A percentile compares a stretch with the other conserved stretches of the same genome.
Conservation (phyloP, 1,284 basidiomycete genomes). For the Pterulicium gracile region DNA sequence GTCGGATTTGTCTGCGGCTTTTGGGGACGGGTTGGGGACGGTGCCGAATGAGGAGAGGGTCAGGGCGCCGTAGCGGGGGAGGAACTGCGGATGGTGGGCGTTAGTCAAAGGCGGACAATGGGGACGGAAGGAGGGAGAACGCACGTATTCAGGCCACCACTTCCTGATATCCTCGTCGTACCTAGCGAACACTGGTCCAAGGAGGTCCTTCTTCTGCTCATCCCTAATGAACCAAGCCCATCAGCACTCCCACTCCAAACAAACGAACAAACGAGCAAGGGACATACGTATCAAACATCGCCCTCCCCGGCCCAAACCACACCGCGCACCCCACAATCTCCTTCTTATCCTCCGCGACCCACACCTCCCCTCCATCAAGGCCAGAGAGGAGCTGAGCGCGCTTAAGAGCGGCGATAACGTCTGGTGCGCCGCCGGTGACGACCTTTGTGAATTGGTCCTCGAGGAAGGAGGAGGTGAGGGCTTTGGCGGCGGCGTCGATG, state of each 20-base stretch:
- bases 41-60: slow-evolving; percentile 8
- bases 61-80: slow-evolving; percentile 10
- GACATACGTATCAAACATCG: slow-evolving; percentile 8
- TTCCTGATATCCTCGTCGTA: slow-evolving; percentile 2
- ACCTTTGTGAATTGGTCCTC: background rate
- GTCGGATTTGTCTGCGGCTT: too few relatives aligned
- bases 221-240: too few relatives aligned
- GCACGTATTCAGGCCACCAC: slow-evolving; percentile 8
- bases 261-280: background rate
- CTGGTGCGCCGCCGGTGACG: background rate
- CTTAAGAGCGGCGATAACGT: background rate
- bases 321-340: slow-evolving; percentile 10
- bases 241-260: too few relatives aligned
- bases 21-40: slow-evolving; percentile 7
- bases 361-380: slow-evolving; percentile 10
- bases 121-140: background rate
- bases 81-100: slow-evolving; percentile 9
- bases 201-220: slow-evolving; percentile 4
- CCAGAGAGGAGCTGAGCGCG: slow-evolving; percentile 6
- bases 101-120: background rate
- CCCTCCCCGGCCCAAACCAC: slow-evolving; percentile 10
- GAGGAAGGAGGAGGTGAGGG: background rate
- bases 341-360: slow-evolving; percentile 7
- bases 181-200: slow-evolving; percentile 6
- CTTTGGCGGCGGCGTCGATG: background rate